Base-by-base conservation (phyloP, 208 protist species). In the Leptomonas seymouri region DNA sequence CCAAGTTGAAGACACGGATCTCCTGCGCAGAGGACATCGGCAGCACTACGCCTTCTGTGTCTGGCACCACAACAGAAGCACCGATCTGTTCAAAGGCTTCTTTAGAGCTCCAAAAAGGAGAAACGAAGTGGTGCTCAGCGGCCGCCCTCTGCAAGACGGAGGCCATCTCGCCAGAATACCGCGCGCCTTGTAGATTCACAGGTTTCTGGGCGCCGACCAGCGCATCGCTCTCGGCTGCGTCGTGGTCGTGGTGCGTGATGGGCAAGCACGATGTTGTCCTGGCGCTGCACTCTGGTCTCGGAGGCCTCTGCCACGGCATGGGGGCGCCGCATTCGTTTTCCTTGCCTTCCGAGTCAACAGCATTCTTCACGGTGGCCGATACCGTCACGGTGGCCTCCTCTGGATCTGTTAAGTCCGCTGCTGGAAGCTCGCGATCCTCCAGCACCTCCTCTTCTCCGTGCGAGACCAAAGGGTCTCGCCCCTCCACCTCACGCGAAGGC, bases 1-100 rank as follows among this genome's bases (percentile, higher is more conserved):
- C 77, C 15, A 93, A 50, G 70, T 93, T 93, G 65, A 79, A 93
- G 16, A 93, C 21, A 2, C 16, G 31, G n/a, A 85, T 42, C 15
- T 31, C 0, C 20, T 42, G 62, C 2, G 8, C 14, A 11, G 36
- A 59, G 30, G 31, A 5, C 31, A 68, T 64, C n/a, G 46, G 16
- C 46, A 90, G 60, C 16, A 58, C 18, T 8, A 63, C 67, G 3
- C 76, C 84, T 0, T 65, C 66, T 25, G 65, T 71, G 11, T 66
- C 70, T 18, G n/a, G 42, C 53, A 58, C 79, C 11, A 8, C 56
- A 2, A 90, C 62, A 8, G 23, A 25, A 20, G 74, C 53, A 2
- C 73, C 78, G 12, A 46, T 28, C 4, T 54, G 41, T 21, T 62
- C 59, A 31, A 82, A 82, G 31, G 76, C 46, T 0, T 11, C 30